These are phyloP conservation scores for Chlorella ohadii DNA, from an alignment of 139 green algal genomes.

Conservation along the genomic window DNA sequence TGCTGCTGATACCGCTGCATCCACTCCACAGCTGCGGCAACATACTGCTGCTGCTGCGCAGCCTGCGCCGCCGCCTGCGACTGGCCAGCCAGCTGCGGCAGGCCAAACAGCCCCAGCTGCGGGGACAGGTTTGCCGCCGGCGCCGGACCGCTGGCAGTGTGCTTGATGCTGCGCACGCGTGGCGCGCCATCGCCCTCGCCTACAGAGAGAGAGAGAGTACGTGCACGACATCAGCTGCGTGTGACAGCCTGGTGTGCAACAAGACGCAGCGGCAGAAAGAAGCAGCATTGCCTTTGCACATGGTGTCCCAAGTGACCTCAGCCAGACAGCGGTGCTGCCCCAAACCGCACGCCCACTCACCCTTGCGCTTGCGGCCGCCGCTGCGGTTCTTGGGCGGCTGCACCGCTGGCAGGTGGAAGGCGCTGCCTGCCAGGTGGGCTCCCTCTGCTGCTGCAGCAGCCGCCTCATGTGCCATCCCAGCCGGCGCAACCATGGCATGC, in stretches of 20 bases:
- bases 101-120: neutral
- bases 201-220: neutral
- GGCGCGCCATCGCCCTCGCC: neutral
- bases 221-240: neutral
- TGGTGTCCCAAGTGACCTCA: too few relatives aligned
- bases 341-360: too few relatives aligned
- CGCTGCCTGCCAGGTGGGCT: neutral
- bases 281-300: too few relatives aligned
- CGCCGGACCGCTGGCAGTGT: neutral
- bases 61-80: neutral
- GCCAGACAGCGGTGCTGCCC: too few relatives aligned
- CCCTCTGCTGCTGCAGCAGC: neutral
- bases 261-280: too few relatives aligned
- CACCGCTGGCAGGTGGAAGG: neutral
- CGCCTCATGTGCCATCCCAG: neutral
- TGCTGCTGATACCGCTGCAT: constrained; percentile 11
- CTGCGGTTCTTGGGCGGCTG: neutral
- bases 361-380: constrained; percentile 29
- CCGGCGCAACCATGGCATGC: neutral
- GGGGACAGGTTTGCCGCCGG: neutral
- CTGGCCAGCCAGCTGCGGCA: neutral
- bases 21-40: constrained; percentile 14
- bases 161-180: neutral
- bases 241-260: too few relatives aligned
- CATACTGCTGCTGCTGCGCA: constrained; percentile 1